Evolutionary conservation across 345 rosid species (phyloP).

Genomic region (Arabis hirsuta): DNA sequence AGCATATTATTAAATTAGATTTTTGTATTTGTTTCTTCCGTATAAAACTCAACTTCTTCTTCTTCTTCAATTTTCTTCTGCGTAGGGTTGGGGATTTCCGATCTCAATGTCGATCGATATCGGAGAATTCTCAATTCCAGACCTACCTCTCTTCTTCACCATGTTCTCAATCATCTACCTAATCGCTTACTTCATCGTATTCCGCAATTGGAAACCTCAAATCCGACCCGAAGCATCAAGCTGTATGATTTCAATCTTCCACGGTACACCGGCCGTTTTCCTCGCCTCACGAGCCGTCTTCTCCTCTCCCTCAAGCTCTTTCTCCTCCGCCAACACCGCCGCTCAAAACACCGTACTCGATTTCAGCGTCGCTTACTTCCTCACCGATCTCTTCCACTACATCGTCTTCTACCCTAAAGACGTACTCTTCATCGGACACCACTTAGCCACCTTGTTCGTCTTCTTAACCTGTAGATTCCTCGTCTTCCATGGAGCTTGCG

Average conservation of each 20-base stretch:
- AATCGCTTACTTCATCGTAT: constrained; percentile 58
- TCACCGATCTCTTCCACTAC: constrained; percentile 81
- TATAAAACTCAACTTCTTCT: constrained; percentile 25
- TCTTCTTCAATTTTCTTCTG: neutral
- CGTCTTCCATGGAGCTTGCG: constrained; percentile 75
- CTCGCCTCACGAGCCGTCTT: constrained; percentile 61
- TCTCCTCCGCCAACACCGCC: constrained; percentile 62
- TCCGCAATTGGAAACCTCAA: constrained; percentile 67
- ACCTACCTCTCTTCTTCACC: constrained; percentile 57
- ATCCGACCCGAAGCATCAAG: constrained; percentile 81
- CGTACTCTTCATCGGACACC: constrained; percentile 89
- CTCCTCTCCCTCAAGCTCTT: constrained; percentile 48
- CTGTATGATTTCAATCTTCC: constrained; percentile 80
- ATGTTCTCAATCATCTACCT: constrained; percentile 62
- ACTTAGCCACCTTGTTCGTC: constrained; percentile 84
- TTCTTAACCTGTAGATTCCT: constrained; percentile 76
- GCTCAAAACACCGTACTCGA: constrained; percentile 69
- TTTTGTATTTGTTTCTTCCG: neutral
- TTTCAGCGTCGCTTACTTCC: constrained; percentile 78
- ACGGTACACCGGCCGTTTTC: constrained; percentile 83
- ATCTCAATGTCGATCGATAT: constrained; percentile 39
- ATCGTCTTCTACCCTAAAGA: constrained; percentile 73
- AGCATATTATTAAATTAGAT: constrained; percentile 1
- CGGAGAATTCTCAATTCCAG: constrained; percentile 45
- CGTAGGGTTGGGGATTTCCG: constrained; percentile 37